Evolutionary conservation across 306 rosid species (phyloP), one percentile per base, ranked within the genome.

Genomic region (Cercis canadensis): DNA sequence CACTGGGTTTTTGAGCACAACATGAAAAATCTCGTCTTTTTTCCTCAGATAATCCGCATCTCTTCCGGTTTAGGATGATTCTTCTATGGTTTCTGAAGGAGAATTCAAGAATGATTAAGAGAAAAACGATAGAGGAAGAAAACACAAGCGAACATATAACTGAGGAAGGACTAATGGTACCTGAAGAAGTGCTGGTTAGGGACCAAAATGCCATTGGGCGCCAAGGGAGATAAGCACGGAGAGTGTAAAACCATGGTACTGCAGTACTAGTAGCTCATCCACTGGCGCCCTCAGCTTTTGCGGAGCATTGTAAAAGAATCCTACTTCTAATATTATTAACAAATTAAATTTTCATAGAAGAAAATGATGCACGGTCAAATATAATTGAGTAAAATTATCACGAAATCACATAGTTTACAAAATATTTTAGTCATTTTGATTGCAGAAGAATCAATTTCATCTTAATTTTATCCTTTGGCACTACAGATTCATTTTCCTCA

Each of bases 241-340:
- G 86, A 78, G 65, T 82, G 88, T 64, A 82, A 78, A 70, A 74
- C 81, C 94, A 90, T 87, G 63, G 67, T 65, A 75, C 53, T 11
- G 49, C 4, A 1, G 49, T 37, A 0, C 10, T 37, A 37, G 43
- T 1, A 24, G 29, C 29, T 24, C 29, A 24, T 24, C 29, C 29
- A 24, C 29, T 24, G 29, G 29, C 29, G 29, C 29, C 29, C 3
- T 24, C 29, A 24, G 29, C 29, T 24, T 24, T 24, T 24, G 29
- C 29, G 29, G 29, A 24, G 29, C 29, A 24, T 24, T 24, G 29
- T 24, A 24, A 24, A 24, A 24, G 29, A 24, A 1, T 24, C 29
- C 29, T 3, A 24, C 3, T 24, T 24, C 29, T 24, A 24, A 24
- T 24, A 24, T 24, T 24, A 24, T 24, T 24, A 24, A 24, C 29